Base-by-base conservation (phyloP, 164 flowering plant genomes). In the Sedum album region DNA sequence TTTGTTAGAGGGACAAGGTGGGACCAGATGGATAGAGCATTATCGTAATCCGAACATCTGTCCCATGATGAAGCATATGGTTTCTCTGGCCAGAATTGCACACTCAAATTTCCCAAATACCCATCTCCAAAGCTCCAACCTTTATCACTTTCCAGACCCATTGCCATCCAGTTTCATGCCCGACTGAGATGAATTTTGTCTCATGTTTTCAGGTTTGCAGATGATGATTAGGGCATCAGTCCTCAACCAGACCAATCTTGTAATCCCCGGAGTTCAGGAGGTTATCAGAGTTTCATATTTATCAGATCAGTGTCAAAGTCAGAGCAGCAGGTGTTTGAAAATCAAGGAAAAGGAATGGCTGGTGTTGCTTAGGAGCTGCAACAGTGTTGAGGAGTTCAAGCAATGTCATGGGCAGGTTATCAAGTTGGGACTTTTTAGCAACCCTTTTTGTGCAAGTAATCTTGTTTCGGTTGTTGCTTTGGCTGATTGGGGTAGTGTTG, bases 401-500 rank as follows among this genome's bases (percentile, higher is more conserved):
- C 88, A 85, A 75, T 64, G 66, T 10, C 96, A 92, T 77, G 85
- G 79, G 42, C 87, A 73, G 44, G 66, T 85, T 41, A 74, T 92
- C 71, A 92, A 88, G 73, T 60, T 82, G 31, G 91, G 90, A 1
- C 60, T 84, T 35, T 76, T 80, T 55, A 74, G 51, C 31, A 74
- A 76, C 61, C 65, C 84, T 23, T 81, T 74, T 31, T 72, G 77
- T 26, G 71, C 80, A n/a, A 77, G 84, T 74, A 82, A 77, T 78
- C 82, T 90, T 64, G 17, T 92, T 13, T 73, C 82, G 0, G 72
- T 84, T 42, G 85, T 88, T 71, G 93, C 93, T 69, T 82, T 87
- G 7, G 82, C 96, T 14, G 70, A 71, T 5, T 92, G 96, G 96
- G 90, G 90, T 6, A 85, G 86, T 81, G 87, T 90, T 91, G 87